Conservation (phyloP, 2,329 filamentous ascomycete genomes). For the Cercospora canescens region DNA sequence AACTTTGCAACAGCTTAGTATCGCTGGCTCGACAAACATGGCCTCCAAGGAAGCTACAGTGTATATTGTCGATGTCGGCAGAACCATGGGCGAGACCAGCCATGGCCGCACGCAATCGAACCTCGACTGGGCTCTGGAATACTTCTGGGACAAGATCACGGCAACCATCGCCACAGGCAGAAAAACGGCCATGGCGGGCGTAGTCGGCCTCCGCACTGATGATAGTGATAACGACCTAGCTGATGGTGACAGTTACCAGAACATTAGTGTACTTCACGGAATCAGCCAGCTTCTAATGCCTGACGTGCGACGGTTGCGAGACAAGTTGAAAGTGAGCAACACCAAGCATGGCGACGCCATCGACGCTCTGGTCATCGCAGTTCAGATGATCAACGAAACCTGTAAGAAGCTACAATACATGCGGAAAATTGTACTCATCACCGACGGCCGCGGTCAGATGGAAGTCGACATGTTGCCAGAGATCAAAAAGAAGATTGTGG, state of each 20-base stretch:
- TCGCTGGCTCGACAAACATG: conserved; percentile 55
- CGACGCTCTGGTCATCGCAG: conserved; percentile 81
- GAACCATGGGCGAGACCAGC: conserved; percentile 74
- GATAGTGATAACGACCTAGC: conserved; percentile 68
- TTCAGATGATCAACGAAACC: conserved; percentile 78
- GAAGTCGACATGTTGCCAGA: conserved; percentile 69
- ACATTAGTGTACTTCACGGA: conserved; percentile 72
- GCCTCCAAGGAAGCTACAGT: conserved; percentile 90
- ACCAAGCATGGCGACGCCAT: conserved; percentile 76
- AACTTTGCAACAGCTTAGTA: background rate
- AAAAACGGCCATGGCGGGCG: conserved; percentile 74
- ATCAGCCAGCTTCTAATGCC: conserved; percentile 68
- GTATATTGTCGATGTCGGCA: conserved; percentile 86
- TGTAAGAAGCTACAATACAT: conserved; percentile 82
- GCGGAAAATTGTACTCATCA: conserved; percentile 79
- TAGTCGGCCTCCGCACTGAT: conserved; percentile 81
- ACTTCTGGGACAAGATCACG: conserved; percentile 92
- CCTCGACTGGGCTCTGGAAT: conserved; percentile 85
- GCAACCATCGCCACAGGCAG: conserved; percentile 68
- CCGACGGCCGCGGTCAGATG: conserved; percentile 73
- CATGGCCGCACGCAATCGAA: conserved; percentile 74
- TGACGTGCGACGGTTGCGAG: conserved; percentile 65
- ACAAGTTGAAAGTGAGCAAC: conserved; percentile 64
- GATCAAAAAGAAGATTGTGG: conserved; percentile 72
- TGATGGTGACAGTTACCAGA: conserved; percentile 69